Conservation (phyloP, 2,329 filamentous ascomycete genomes). For the Periglandula ipomoeae region DNA sequence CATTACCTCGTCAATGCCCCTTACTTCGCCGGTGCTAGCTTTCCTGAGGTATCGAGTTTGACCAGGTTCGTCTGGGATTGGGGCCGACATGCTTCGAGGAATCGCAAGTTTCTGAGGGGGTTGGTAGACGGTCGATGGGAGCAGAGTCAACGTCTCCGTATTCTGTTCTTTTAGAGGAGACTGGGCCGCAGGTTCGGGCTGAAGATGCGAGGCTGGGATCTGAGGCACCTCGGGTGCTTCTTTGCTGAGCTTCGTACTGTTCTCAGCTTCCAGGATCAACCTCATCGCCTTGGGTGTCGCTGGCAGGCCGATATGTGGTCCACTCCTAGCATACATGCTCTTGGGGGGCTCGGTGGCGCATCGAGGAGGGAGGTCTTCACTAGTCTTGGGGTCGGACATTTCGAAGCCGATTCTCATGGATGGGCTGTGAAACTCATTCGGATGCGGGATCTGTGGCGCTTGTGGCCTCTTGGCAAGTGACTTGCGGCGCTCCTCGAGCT, state of each 20-base stretch:
- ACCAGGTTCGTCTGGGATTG: slow-evolving; percentile 31
- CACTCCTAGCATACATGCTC: slow-evolving; percentile 39
- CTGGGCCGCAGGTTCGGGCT: slow-evolving; percentile 30
- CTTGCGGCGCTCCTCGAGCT: slow-evolving; percentile 79
- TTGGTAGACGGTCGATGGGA: slow-evolving; percentile 53
- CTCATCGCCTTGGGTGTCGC: slow-evolving; percentile 89
- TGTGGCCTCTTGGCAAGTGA: slow-evolving; percentile 75
- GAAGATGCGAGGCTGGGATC: slow-evolving; percentile 39
- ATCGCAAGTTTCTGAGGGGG: slow-evolving; percentile 41
- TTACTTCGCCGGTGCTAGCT: slow-evolving; percentile 27
- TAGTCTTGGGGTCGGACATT: slow-evolving; percentile 31
- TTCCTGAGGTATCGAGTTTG: slow-evolving; percentile 23
- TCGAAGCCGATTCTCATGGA: slow-evolving; percentile 27
- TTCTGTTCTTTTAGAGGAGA: slow-evolving; percentile 24
- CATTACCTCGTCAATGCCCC: slow-evolving; percentile 39
- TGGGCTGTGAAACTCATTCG: slow-evolving; percentile 38
- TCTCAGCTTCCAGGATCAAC: slow-evolving; percentile 58
- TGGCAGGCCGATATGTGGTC: slow-evolving; percentile 65
- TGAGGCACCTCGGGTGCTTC: slow-evolving; percentile 46
- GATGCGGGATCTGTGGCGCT: slow-evolving; percentile 71
- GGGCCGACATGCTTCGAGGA: slow-evolving; percentile 54
- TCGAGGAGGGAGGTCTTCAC: slow-evolving; percentile 40
- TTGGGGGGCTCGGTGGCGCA: slow-evolving; percentile 56
- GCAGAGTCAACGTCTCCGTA: slow-evolving; percentile 33
- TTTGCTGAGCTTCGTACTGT: slow-evolving; percentile 27